Base-by-base conservation (phyloP, 345 rosid genomes). In the Laguncularia racemosa region DNA sequence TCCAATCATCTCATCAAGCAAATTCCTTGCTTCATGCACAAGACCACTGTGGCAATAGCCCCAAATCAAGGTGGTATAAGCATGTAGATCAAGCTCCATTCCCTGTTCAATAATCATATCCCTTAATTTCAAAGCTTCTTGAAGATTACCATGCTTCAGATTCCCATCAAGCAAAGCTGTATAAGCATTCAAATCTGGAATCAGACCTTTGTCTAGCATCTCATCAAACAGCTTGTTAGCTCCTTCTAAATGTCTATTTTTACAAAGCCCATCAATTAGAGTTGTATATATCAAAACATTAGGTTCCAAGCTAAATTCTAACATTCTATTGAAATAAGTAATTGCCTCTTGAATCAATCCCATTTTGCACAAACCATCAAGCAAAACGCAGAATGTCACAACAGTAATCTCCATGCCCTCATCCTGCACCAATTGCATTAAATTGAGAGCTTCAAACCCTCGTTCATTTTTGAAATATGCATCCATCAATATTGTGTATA, bases 281-380 rank as follows among this genome's bases (percentile, higher is more conserved):
- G 85, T 80, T 46, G 91, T 84, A 71, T 76, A 86, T 58, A 84
- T 73, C 6, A 78, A 80, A 17, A 81, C 69, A 55, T 84, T 86
- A 44, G 88, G 86, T 61, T 74, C 70, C 70, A 86, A 43, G 64
- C 71, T 67, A 59, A 76, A 76, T 18, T 80, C 77, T 43, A 61
- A 51, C 71, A 80, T 76, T 69, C 67, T 64, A 52, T 44, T 50
- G 51, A 86, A 84, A 61, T 78, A 78, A 67, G 69, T 68, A 67
- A 66, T 17, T 9, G 90, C 95, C 62, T 73, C 85, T 38, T 75
- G 75, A 45, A 86, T 64, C 59, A 78, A 64, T 68, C 80, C 79
- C 56, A 54, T 67, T 71, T 86, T 86, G 72, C 88, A 84, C 71
- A 84, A 69, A 51, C 95, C 95, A 71, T 86, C 88, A 63, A 86